Conservation (phyloP, 371 early-diverging fungal genomes). For the Mortierella sp. region DNA sequence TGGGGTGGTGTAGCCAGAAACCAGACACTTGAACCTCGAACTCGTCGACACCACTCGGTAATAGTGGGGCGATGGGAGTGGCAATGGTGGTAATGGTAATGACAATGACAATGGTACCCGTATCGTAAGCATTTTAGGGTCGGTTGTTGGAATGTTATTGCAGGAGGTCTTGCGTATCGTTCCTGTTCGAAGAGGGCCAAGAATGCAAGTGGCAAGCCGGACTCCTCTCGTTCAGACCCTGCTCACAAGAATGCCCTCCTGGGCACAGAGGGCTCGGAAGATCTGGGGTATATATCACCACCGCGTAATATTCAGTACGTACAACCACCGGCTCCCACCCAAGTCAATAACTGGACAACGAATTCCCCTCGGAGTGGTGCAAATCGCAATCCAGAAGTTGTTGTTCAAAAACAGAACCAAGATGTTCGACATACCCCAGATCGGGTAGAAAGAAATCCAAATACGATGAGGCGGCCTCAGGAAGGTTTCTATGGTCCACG, state of each 20-base stretch:
- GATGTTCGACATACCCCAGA: not conserved
- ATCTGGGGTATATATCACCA: not conserved
- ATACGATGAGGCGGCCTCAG: not conserved
- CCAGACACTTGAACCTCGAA: not conserved
- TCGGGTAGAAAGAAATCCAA: not conserved
- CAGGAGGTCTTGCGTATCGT: not conserved
- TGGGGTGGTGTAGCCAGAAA: constrained; percentile 17
- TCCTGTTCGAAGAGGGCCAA: not conserved
- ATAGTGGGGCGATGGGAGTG: too few relatives aligned
- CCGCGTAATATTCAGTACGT: not conserved
- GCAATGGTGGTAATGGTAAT: not conserved
- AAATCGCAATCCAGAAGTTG: not conserved
- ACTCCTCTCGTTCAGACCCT: too few relatives aligned
- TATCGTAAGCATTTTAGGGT: not conserved
- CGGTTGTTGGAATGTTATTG: not conserved
- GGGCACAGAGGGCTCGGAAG: not conserved
- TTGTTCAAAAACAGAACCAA: not conserved
- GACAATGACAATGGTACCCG: not conserved
- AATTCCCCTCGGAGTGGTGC: not conserved
- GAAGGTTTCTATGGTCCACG: not conserved
- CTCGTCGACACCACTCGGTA: not conserved
- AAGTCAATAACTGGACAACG: not conserved
- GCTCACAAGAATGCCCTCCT: not conserved
- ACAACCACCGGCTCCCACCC: not conserved
- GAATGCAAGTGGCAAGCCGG: not conserved